Conservation (phyloP, 257 asterid species). For the Solanum chilense region DNA sequence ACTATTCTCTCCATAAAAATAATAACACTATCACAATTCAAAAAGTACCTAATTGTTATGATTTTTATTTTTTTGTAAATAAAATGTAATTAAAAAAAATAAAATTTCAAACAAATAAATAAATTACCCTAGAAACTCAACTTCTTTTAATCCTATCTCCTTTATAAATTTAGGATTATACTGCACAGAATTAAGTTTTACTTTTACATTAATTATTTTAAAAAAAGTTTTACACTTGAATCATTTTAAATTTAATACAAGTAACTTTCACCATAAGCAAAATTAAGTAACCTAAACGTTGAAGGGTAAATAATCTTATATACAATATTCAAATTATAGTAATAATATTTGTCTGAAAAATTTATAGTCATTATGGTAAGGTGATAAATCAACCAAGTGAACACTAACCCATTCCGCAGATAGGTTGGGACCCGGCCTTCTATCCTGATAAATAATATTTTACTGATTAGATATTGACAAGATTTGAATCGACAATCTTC, state of each 20-base stretch:
- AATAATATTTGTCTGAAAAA: neutral
- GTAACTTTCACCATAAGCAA: neutral
- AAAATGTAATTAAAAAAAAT: no score
- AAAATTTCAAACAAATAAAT: neutral
- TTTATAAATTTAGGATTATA: neutral
- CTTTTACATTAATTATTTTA: neutral
- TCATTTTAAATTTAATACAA: neutral
- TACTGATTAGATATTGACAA: accelerated
- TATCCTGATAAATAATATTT: neutral
- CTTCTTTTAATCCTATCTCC: neutral
- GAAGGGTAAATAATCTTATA: neutral
- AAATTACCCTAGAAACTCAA: neutral
- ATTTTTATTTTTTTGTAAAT: neutral
- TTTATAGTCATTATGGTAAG: neutral
- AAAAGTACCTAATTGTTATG: neutral
- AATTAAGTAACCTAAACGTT: neutral
- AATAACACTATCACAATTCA: neutral
- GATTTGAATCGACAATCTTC: no score
- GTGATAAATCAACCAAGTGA: neutral
- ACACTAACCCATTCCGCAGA: neutral
- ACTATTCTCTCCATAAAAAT: neutral
- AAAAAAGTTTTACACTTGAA: neutral
- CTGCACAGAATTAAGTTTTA: neutral
- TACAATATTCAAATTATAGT: neutral
- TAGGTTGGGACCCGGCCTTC: accelerated